These are phyloP conservation scores for Sclerotiophoma versabilis DNA, from an alignment of 2,329 filamentous ascomycete species.

Conservation along the genomic window DNA sequence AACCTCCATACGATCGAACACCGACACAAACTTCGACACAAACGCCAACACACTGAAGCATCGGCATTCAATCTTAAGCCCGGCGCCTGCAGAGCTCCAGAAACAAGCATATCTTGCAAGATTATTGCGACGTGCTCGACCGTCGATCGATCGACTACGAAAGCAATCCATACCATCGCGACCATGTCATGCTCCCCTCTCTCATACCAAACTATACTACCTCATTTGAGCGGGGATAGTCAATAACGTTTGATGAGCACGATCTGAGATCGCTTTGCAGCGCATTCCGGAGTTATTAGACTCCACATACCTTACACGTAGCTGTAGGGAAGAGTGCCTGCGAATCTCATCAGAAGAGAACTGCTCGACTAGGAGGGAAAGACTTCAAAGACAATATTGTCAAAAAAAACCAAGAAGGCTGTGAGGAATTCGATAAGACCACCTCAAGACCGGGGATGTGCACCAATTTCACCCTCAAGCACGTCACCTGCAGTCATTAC, in stretches of 20 bases:
- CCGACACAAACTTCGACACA: background rate
- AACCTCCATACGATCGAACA: background rate
- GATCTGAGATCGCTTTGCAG: background rate
- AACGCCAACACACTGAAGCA: too few relatives aligned
- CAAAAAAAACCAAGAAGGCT: background rate
- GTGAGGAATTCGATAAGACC: background rate
- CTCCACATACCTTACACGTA: constrained; percentile 2
- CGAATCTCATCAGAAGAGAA: background rate
- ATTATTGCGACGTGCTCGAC: background rate
- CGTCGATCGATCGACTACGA: background rate
- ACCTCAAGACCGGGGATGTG: constrained; percentile 20
- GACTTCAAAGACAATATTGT: background rate
- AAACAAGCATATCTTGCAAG: background rate
- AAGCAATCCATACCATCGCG: background rate
- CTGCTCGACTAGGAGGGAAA: background rate
- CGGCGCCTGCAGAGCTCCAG: too few relatives aligned
- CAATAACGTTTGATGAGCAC: background rate
- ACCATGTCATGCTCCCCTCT: background rate
- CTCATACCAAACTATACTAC: background rate
- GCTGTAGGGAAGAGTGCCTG: constrained; percentile 6
- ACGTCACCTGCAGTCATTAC: constrained; percentile 28
- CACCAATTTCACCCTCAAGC: constrained; percentile 31
- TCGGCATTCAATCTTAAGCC: too few relatives aligned
- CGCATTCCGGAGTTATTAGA: constrained; percentile 11
- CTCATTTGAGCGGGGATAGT: background rate